Evolutionary conservation across 2,329 filamentous ascomycete genomes (phyloP).

Genomic region (Talaromyces sp.): DNA sequence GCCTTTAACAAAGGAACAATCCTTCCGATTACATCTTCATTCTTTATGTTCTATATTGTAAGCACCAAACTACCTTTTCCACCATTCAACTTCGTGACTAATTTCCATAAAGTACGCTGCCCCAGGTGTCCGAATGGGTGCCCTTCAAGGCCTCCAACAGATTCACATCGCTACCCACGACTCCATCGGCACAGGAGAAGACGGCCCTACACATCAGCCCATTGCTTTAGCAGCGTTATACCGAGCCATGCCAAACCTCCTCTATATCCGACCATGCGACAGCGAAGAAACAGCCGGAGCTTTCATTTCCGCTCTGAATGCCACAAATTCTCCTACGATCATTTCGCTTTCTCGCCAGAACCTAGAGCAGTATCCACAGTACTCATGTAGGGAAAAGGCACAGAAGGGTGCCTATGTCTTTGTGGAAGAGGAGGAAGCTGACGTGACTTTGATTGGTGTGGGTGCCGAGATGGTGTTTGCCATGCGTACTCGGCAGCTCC

Average conservation of each 20-base stretch:
- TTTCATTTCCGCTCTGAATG: constrained; percentile 39
- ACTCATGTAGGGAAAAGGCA: constrained; percentile 37
- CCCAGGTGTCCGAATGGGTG: constrained; percentile 59
- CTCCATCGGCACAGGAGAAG: constrained; percentile 57
- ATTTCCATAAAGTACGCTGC: constrained; percentile 46
- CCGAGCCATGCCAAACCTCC: constrained; percentile 60
- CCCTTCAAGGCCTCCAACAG: constrained; percentile 52
- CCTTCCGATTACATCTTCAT: constrained; percentile 56
- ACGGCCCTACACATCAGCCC: constrained; percentile 62
- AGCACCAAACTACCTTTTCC: not conserved
- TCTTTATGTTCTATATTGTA: constrained; percentile 59
- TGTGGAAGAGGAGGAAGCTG: constrained; percentile 35
- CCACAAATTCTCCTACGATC: constrained; percentile 41
- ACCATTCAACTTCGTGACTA: not conserved
- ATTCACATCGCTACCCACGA: constrained; percentile 63
- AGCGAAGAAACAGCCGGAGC: constrained; percentile 53
- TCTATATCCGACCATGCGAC: constrained; percentile 59
- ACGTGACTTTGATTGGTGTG: constrained; percentile 49
- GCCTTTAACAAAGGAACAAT: constrained; percentile 55
- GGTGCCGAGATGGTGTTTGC: constrained; percentile 51
- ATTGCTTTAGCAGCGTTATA: constrained; percentile 56
- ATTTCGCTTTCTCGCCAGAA: constrained; percentile 45
- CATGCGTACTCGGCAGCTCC: constrained; percentile 39
- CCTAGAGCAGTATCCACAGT: constrained; percentile 36
- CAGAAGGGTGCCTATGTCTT: constrained; percentile 43